Evolutionary conservation across 352 stramenopile species (phyloP), one percentile per base, ranked within the genome.

Genomic region (Phytophthora kernoviae): DNA sequence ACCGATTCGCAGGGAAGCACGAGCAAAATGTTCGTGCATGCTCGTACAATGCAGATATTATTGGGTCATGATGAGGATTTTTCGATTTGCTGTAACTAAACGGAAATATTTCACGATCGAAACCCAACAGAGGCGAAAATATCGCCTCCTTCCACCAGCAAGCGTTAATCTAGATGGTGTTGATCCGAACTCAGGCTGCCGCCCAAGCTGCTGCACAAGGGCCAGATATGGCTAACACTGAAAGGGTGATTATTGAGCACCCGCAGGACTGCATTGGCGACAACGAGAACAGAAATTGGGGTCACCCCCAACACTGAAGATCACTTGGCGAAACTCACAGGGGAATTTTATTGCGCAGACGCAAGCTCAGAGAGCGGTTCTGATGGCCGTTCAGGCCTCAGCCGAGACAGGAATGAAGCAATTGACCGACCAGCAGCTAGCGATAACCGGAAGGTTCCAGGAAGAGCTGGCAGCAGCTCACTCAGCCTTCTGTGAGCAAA

Each of bases 21-120:
- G n/a, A n/a, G n/a, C n/a, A n/a, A n/a, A n/a, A n/a, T 34, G 30
- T 11, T 34, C 36, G 14, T 21, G 36, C n/a, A 6, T 46, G 40
- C 40, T 46, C 40, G 40, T 46, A 27, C 40, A n/a, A 3, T 18
- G 36, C 36, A 20, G n/a, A 43, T 43, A 7, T n/a, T 43, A 43
- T 43, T 43, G 36, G 36, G 10, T 15, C 10, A 43, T 43, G 17
- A 21, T 43, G 36, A 4, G 17, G 6, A 21, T n/a, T 21, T 18
- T 21, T 43, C 4, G 9, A n/a, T 17, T 43, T 34, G 30, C n/a
- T n/a, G 37, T 43, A 8, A 43, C 15, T 22, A 43, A 43, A 22
- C 15, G 4, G 37, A 32, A 33, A 47, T 47, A 47, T 47, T 47
- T 47, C 41, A 15, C 21, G 41, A 47, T 47, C 41, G n/a, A n/a